Evolutionary conservation across 2,329 filamentous ascomycete genomes (phyloP).

Genomic region (Ophiostoma sp.): DNA sequence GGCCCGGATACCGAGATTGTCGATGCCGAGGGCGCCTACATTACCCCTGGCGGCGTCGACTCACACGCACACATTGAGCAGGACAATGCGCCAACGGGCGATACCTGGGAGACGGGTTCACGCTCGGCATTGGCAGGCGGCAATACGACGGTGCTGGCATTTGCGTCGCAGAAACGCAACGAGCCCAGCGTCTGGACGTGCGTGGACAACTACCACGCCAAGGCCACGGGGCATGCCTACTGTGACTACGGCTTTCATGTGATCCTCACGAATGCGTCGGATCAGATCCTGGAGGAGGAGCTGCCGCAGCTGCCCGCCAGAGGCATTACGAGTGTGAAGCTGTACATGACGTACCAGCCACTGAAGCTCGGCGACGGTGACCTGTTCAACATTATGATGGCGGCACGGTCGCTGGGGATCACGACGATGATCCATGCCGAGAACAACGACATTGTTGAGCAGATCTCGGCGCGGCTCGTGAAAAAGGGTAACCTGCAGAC

Average conservation of each 20-base stretch:
- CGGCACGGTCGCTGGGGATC: slow-evolving; percentile 42
- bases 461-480: slow-evolving; percentile 33
- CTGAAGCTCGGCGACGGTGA: slow-evolving; percentile 45
- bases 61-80: slow-evolving; percentile 39
- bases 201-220: slow-evolving; percentile 43
- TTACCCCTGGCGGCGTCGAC: slow-evolving; percentile 40
- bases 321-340: slow-evolving; percentile 45
- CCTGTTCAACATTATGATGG: slow-evolving; percentile 47
- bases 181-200: slow-evolving; percentile 43
- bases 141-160: slow-evolving; percentile 53
- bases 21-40: slow-evolving; percentile 40
- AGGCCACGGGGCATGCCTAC: slow-evolving; percentile 43
- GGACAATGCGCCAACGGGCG: slow-evolving; percentile 33
- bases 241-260: slow-evolving; percentile 55
- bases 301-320: slow-evolving; percentile 37
- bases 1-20: slow-evolving; percentile 33
- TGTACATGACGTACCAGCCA: slow-evolving; percentile 50
- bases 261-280: slow-evolving; percentile 43
- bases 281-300: slow-evolving; percentile 37
- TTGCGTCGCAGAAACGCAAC: slow-evolving; percentile 48
- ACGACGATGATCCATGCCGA: slow-evolving; percentile 59
- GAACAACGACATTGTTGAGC: slow-evolving; percentile 53
- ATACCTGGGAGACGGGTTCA: slow-evolving; percentile 40
- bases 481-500: slow-evolving; percentile 33
- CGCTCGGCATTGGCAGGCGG: slow-evolving; percentile 53